Percentiles rank a stretch among this genome's conserved stretches.
Conservation (phyloP, 2,329 filamentous ascomycete species). For the Colletotrichum tropicale region DNA sequence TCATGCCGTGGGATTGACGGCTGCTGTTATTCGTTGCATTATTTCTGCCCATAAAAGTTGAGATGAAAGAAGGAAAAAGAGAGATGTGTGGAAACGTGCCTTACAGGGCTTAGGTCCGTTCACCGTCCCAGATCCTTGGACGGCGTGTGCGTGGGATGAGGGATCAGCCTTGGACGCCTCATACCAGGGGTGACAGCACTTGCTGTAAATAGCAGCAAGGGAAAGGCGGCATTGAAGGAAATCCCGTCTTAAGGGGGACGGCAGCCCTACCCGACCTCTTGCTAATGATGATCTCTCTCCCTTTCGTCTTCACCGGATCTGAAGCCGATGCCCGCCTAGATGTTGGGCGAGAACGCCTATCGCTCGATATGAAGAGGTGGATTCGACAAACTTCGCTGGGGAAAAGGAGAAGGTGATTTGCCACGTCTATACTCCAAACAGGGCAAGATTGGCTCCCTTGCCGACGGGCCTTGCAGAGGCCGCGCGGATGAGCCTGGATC, state of each 20-base stretch:
- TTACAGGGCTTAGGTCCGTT: neutral
- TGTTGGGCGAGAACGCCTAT: neutral
- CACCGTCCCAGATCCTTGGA: neutral
- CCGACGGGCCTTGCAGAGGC: neutral
- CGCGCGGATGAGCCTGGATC: neutral
- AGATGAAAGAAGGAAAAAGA: neutral
- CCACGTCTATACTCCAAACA: neutral
- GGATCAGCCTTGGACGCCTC: neutral
- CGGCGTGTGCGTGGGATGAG: neutral
- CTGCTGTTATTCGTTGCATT: neutral
- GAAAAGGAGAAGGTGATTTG: neutral
- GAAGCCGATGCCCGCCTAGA: neutral
- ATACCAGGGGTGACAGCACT: neutral
- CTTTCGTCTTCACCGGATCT: neutral
- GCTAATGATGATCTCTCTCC: neutral
- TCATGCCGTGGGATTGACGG: neutral
- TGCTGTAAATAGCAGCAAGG: neutral
- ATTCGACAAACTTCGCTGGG: neutral
- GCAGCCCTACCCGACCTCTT: neutral
- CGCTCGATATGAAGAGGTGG: neutral
- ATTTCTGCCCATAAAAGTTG: neutral
- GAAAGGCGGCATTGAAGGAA: neutral
- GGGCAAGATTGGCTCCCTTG: neutral
- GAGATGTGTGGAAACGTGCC: neutral
- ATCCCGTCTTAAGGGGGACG: neutral